Conservation (phyloP, 306 rosid genomes). For the Rosa chinensis region DNA sequence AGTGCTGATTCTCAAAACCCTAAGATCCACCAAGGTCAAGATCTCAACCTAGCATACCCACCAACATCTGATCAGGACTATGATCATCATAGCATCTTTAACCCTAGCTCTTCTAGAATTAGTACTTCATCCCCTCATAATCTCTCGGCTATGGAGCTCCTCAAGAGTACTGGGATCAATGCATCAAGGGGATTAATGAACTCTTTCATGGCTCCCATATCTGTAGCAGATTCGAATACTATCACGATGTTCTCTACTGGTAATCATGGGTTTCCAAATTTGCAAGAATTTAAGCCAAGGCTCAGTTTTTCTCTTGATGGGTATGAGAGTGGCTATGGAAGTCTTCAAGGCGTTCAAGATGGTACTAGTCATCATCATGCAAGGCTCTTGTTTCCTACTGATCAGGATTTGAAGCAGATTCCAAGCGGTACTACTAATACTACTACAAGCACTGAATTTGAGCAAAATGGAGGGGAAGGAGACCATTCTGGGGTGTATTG, state of each 20-base stretch:
- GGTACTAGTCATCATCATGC: slow-evolving; percentile 37
- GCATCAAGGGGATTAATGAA: slow-evolving; percentile 54
- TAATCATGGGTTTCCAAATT: slow-evolving; percentile 35
- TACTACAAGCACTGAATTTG: slow-evolving; percentile 25
- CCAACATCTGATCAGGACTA: slow-evolving; percentile 29
- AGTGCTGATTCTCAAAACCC: slow-evolving; percentile 50
- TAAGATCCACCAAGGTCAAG: slow-evolving; percentile 78
- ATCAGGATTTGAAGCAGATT: slow-evolving; percentile 68
- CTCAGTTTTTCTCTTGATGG: slow-evolving; percentile 72
- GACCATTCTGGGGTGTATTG: slow-evolving; percentile 68
- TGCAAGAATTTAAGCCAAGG: slow-evolving; percentile 72
- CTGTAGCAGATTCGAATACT: slow-evolving; percentile 28
- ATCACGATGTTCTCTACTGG: slow-evolving; percentile 47
- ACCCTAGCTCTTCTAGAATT: slow-evolving; percentile 36
- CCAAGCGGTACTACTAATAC: slow-evolving; percentile 35
- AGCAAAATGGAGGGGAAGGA: slow-evolving; percentile 50
- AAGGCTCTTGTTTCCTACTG: slow-evolving; percentile 75
- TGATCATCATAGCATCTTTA: slow-evolving; percentile 41
- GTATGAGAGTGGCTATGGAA: slow-evolving; percentile 62
- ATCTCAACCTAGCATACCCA: slow-evolving; percentile 82
- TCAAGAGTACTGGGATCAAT: slow-evolving; percentile 52
- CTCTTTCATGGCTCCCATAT: slow-evolving; percentile 59
- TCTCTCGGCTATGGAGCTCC: slow-evolving; percentile 69
- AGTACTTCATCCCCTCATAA: slow-evolving; percentile 29
- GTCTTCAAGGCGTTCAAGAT: slow-evolving; percentile 57